phyloP scores from a whole-genome alignment of 1,284 basidiomycete genomes.

The Rhodotorula mucilaginosa region DNA sequence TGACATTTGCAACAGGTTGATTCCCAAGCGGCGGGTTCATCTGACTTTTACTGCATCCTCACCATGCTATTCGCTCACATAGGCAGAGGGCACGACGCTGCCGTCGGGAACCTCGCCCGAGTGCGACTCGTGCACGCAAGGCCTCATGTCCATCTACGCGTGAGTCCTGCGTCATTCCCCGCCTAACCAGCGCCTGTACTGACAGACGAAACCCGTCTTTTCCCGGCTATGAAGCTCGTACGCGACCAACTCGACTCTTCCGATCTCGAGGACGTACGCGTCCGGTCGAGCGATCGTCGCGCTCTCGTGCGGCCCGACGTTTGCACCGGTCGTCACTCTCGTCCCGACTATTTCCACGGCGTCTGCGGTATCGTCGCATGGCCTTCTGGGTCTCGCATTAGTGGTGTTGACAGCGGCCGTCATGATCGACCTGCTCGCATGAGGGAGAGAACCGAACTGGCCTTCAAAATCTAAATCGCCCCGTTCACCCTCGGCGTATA shows the following conservation, averaged over 20 bases:
- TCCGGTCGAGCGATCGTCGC: conserved; percentile 30
- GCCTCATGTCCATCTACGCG: conserved; percentile 36
- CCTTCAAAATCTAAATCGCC: too few relatives aligned
- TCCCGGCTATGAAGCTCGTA: conserved; percentile 29
- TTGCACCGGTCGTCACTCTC: conserved; percentile 36
- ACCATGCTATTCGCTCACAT: neutral
- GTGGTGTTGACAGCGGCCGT: too few relatives aligned
- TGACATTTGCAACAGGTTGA: too few relatives aligned
- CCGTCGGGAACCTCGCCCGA: conserved; percentile 36
- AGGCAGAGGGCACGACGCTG: conserved; percentile 31
- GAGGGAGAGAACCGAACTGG: too few relatives aligned
- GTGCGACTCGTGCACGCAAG: conserved; percentile 37
- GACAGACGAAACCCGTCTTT: neutral
- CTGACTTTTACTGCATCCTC: too few relatives aligned
- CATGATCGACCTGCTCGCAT: too few relatives aligned
- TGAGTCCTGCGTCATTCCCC: conserved; percentile 6
- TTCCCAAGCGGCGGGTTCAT: neutral
- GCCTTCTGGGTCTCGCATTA: too few relatives aligned
- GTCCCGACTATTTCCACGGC: neutral
- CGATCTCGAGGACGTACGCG: conserved; percentile 41
- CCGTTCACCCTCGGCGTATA: too few relatives aligned
- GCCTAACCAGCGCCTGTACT: neutral
- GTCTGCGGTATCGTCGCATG: too few relatives aligned
- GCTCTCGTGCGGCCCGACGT: conserved; percentile 39
- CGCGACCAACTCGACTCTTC: conserved; percentile 39